Conservation (phyloP, 176 grass and related monocot species). For the Guadua angustifolia region DNA sequence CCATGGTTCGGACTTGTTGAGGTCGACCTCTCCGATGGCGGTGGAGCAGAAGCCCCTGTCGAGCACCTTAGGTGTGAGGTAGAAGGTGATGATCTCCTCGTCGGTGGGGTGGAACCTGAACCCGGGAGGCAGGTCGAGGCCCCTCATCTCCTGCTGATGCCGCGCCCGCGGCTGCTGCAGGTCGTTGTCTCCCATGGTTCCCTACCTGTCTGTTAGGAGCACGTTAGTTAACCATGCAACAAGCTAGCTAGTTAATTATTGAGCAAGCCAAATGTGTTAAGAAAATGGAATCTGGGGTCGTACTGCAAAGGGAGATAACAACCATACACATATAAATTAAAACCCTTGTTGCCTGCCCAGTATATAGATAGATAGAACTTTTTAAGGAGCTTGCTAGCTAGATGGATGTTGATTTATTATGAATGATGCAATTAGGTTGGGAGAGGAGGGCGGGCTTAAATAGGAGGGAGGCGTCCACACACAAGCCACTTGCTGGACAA, state of each 20-base stretch:
- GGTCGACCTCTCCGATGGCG: slow-evolving; percentile 55
- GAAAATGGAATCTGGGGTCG: background rate
- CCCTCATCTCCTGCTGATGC: background rate
- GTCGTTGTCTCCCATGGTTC: slow-evolving; percentile 43
- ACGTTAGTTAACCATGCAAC: background rate
- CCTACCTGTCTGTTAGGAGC: background rate
- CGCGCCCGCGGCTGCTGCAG: background rate
- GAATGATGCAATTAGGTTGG: background rate
- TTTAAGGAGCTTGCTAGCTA: too few relatives aligned
- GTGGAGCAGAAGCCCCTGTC: slow-evolving; percentile 37
- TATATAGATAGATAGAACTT: background rate
- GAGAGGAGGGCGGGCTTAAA: background rate
- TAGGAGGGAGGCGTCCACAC: background rate
- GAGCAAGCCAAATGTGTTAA: background rate
- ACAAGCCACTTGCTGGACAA: background rate
- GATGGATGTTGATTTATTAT: background rate
- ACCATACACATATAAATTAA: background rate
- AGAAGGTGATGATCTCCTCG: slow-evolving; percentile 67
- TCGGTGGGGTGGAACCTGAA: slow-evolving; percentile 72
- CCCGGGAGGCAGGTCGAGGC: slow-evolving; percentile 47
- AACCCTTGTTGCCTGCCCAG: background rate
- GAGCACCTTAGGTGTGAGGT: slow-evolving; percentile 57
- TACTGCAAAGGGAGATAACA: background rate
- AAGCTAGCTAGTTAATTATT: background rate
- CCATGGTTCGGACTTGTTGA: slow-evolving; percentile 80